Conservation (phyloP, 768 basidiomycete species). For the Calocybe indica region DNA sequence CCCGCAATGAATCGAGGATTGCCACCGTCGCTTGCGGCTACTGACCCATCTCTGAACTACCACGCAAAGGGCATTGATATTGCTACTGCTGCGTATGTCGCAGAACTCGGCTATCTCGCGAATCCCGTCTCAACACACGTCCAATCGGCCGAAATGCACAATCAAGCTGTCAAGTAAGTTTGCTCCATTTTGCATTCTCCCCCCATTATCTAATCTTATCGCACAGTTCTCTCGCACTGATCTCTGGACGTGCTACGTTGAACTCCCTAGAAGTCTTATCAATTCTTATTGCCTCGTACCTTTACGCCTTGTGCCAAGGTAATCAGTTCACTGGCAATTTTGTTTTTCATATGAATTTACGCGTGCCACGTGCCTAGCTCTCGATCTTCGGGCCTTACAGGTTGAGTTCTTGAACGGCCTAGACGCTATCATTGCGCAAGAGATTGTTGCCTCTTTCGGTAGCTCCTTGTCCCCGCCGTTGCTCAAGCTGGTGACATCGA, state of each 20-base stretch:
- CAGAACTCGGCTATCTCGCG: slow-evolving; percentile 78
- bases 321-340: slow-evolving; percentile 1
- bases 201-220: slow-evolving; percentile 6
- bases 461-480: slow-evolving; percentile 27
- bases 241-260: slow-evolving; percentile 77
- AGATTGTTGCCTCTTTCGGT: slow-evolving; percentile 42
- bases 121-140: slow-evolving; percentile 82
- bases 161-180: slow-evolving; percentile 83
- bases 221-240: slow-evolving; percentile 71
- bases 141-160: slow-evolving; percentile 89
- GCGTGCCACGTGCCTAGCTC: slow-evolving; percentile 30
- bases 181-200: neutral
- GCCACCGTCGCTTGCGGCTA: slow-evolving; percentile 73
- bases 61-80: slow-evolving; percentile 85
- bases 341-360: neutral
- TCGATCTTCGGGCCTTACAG: slow-evolving; percentile 78
- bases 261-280: slow-evolving; percentile 75
- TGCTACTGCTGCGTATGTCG: slow-evolving; percentile 72
- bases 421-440: slow-evolving; percentile 39
- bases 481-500: slow-evolving; percentile 24
- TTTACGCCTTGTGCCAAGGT: slow-evolving; percentile 70
- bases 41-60: slow-evolving; percentile 77
- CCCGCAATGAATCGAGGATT: slow-evolving; percentile 77
- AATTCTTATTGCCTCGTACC: slow-evolving; percentile 66
- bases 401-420: slow-evolving; percentile 52